Evolutionary conservation across 2,329 filamentous ascomycete genomes (phyloP).

Genomic region (Camillea tinctor): DNA sequence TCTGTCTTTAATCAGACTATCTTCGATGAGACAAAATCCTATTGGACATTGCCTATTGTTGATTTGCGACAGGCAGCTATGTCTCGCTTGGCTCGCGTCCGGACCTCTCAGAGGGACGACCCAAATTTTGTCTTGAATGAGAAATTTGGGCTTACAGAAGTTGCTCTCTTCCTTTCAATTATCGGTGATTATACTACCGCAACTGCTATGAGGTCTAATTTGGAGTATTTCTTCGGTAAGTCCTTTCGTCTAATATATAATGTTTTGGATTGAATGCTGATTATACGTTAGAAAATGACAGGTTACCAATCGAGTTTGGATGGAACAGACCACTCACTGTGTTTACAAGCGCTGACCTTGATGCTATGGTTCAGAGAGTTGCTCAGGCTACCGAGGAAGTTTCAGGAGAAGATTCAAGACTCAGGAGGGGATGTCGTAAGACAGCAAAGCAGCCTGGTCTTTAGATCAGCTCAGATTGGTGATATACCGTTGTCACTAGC

Average conservation of each 20-base stretch:
- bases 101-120: slow-evolving; percentile 45
- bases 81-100: slow-evolving; percentile 43
- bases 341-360: background rate
- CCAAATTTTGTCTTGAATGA: slow-evolving; percentile 46
- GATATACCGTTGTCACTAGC: background rate
- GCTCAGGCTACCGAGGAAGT: background rate
- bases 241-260: slow-evolving; percentile 1
- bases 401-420: background rate
- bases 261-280: background rate
- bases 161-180: slow-evolving; percentile 45
- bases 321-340: slow-evolving; percentile 31
- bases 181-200: slow-evolving; percentile 43
- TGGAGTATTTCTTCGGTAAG: slow-evolving; percentile 46
- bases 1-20: slow-evolving; percentile 51
- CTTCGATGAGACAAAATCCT: slow-evolving; percentile 45
- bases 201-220: slow-evolving; percentile 38
- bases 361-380: background rate
- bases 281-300: slow-evolving; percentile 39
- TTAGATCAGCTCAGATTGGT: background rate
- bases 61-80: slow-evolving; percentile 43
- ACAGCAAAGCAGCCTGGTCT: background rate
- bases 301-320: slow-evolving; percentile 39
- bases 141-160: slow-evolving; percentile 47
- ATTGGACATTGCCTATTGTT: slow-evolving; percentile 45
- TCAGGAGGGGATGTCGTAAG: background rate